Conservation (phyloP, 805 yeast species). For the Sugiyamaella floridensis region DNA sequence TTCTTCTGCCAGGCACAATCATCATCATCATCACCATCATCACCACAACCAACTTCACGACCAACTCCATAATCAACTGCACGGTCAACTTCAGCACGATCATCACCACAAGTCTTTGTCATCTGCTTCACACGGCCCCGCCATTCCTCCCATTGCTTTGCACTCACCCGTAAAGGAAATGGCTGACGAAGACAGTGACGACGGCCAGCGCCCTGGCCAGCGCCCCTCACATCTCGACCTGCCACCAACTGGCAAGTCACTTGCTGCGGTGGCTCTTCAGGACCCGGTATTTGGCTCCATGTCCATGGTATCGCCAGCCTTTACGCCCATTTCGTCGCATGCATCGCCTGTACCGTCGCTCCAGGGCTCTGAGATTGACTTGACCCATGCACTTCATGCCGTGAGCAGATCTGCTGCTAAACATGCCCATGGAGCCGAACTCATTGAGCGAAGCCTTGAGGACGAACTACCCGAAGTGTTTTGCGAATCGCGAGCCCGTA, state of each 20-base stretch:
- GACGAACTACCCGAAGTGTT: constrained; percentile 60
- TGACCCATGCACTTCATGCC: constrained; percentile 8
- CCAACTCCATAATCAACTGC: too few relatives aligned
- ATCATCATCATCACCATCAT: background rate
- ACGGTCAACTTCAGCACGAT: too few relatives aligned
- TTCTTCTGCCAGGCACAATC: background rate
- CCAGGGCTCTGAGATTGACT: constrained; percentile 16
- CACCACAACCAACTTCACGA: too few relatives aligned
- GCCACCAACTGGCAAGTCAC: background rate
- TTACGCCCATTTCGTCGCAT: constrained; percentile 24
- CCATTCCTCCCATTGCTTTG: background rate
- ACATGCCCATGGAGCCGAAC: constrained; percentile 2
- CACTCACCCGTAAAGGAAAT: background rate
- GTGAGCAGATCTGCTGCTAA: background rate
- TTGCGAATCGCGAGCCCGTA: constrained; percentile 90
- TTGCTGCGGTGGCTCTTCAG: background rate
- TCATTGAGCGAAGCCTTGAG: constrained; percentile 11
- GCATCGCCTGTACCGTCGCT: constrained; percentile 8
- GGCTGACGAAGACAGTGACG: background rate
- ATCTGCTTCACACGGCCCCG: background rate
- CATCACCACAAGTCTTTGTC: background rate
- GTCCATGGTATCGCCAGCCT: constrained; percentile 32
- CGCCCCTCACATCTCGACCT: background rate
- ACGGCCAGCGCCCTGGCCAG: background rate
- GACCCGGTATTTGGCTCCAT: constrained; percentile 18